phyloP scores from a whole-genome alignment of 2,329 filamentous ascomycete genomes.

The Berkeleyomyces basicola region DNA sequence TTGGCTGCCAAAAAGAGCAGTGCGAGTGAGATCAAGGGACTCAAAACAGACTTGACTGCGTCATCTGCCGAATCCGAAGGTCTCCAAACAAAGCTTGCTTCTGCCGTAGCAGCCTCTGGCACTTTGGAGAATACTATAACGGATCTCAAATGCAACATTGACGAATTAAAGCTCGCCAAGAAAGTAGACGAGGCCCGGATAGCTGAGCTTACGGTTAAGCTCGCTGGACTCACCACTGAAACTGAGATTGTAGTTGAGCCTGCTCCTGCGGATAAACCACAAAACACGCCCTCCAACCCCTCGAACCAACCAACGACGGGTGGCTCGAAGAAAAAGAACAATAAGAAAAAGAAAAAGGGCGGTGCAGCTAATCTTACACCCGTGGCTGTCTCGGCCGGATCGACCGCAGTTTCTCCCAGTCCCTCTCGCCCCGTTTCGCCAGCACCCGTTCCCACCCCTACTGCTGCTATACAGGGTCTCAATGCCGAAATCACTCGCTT shows the following conservation, averaged over 20 bases:
- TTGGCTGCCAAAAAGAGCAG: conserved; percentile 20
- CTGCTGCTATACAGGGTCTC: conserved; percentile 21
- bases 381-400: conserved; percentile 13
- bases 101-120: conserved; percentile 24
- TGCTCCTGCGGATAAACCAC: conserved; percentile 17
- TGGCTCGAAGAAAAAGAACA: conserved; percentile 48
- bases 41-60: conserved; percentile 21
- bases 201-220: conserved; percentile 25
- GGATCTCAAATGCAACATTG: conserved; percentile 3
- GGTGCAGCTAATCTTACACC: conserved; percentile 30
- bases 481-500: conserved; percentile 34
- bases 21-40: conserved; percentile 22
- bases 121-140: conserved; percentile 6
- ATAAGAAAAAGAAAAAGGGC: conserved; percentile 80
- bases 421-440: conserved; percentile 5
- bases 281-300: conserved; percentile 17
- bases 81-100: conserved; percentile 26
- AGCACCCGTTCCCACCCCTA: conserved; percentile 11
- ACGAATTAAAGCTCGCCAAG: conserved; percentile 22
- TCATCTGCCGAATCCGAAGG: conserved; percentile 22
- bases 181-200: conserved; percentile 26
- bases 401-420: conserved; percentile 14
- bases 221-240: conserved; percentile 15
- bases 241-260: conserved; percentile 15
- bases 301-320: conserved; percentile 15